These are phyloP conservation scores for Scleroderma bovista DNA, from an alignment of 768 basidiomycete genomes.

Conservation along the genomic window DNA sequence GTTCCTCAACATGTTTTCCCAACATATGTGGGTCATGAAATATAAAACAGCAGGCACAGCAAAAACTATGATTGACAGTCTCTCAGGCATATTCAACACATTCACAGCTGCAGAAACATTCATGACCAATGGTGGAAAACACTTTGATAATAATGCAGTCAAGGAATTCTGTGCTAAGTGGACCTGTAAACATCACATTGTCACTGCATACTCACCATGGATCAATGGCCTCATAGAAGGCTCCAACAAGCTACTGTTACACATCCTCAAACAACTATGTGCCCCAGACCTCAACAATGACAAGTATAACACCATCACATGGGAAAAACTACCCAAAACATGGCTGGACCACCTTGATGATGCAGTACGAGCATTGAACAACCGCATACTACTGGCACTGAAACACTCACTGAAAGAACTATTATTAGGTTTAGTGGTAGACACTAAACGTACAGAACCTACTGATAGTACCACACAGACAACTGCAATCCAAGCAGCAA, in stretches of 20 bases:
- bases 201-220: conserved; percentile 24
- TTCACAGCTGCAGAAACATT: conserved; percentile 26
- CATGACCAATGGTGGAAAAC: conserved; percentile 32
- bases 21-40: conserved; percentile 27
- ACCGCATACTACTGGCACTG: conserved; percentile 14
- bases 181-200: conserved; percentile 5
- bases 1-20: conserved; percentile 22
- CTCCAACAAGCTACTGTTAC: neutral
- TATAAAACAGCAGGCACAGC: conserved; percentile 22
- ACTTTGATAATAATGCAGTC: conserved; percentile 18
- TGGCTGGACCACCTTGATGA: conserved; percentile 14
- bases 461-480: conserved; percentile 2
- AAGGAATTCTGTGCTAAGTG: neutral
- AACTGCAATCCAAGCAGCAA: conserved; percentile 2
- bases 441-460: conserved; percentile 11
- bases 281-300: neutral
- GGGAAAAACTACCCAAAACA: conserved; percentile 12
- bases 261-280: neutral
- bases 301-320: neutral
- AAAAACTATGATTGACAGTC: conserved; percentile 17
- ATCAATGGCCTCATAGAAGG: too few relatives aligned
- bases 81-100: conserved; percentile 17
- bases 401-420: conserved; percentile 28
- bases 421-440: conserved; percentile 24
- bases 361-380: conserved; percentile 11